Conservation (phyloP, 495 filamentous ascomycete genomes). For the Neurospora sp. region DNA sequence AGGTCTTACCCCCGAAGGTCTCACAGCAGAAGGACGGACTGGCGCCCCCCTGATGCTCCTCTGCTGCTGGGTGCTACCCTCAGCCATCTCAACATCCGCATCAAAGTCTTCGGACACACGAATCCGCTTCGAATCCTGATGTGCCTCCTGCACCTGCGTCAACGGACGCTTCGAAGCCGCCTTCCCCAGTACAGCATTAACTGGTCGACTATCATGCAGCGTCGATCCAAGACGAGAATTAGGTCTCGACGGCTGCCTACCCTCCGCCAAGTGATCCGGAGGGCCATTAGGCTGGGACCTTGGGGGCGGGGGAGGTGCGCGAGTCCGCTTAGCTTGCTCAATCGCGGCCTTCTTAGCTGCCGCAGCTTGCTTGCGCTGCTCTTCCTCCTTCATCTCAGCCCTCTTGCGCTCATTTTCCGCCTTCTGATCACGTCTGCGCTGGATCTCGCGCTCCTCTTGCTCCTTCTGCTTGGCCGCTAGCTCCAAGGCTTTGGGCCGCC, state of each 20-base stretch:
- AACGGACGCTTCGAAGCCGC: conserved; percentile 37
- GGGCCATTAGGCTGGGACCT: conserved; percentile 39
- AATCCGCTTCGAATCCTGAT: conserved; percentile 45
- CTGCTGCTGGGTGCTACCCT: conserved; percentile 17
- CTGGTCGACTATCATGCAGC: conserved; percentile 34
- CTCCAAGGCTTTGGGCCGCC: conserved; percentile 51
- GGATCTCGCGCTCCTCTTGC: conserved; percentile 63
- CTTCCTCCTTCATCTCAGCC: conserved; percentile 40
- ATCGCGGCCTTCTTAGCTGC: conserved; percentile 61
- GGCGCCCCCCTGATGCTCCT: conserved; percentile 65
- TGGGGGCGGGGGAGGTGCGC: conserved; percentile 42
- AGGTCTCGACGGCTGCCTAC: conserved; percentile 24
- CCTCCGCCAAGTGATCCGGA: conserved; percentile 29
- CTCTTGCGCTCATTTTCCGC: conserved; percentile 68
- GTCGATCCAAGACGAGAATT: conserved; percentile 33
- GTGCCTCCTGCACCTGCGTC: conserved; percentile 39
- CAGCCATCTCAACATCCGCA: conserved; percentile 30
- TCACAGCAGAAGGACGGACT: conserved; percentile 54
- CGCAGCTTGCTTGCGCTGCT: conserved; percentile 30
- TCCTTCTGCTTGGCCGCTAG: conserved; percentile 68
- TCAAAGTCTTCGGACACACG: conserved; percentile 49
- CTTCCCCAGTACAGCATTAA: conserved; percentile 35
- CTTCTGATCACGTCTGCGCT: conserved; percentile 71
- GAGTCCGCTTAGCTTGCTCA: conserved; percentile 49
- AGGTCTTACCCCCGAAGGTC: neutral